These are phyloP conservation scores for Withania somnifera DNA, from an alignment of 305 asterid genomes.

Conservation along the genomic window DNA sequence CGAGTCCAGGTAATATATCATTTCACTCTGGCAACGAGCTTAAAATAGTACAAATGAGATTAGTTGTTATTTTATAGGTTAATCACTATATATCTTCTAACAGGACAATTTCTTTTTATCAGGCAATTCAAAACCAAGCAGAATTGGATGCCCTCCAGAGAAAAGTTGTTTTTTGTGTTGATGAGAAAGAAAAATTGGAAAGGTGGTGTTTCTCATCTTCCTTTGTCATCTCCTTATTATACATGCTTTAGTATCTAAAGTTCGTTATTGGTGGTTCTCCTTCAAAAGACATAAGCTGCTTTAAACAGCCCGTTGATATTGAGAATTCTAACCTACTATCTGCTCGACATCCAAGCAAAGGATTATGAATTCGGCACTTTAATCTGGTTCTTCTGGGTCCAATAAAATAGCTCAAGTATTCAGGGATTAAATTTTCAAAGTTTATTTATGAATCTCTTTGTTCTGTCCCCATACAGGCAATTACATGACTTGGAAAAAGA, in stretches of 20 bases:
- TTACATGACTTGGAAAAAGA: conserved; percentile 48
- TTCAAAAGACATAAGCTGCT: background rate
- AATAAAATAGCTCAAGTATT: background rate
- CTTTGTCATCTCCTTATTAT: background rate
- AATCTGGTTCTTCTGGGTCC: background rate
- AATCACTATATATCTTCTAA: background rate
- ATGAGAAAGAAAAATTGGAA: conserved; percentile 64
- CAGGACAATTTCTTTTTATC: background rate
- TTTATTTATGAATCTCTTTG: background rate
- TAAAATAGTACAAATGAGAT: background rate
- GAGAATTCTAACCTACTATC: background rate
- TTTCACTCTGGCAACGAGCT: background rate
- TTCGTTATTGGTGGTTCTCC: background rate
- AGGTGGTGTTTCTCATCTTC: conserved; percentile 22
- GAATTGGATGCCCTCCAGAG: conserved; percentile 67
- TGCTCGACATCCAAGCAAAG: background rate
- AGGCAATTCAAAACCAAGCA: conserved; percentile 96
- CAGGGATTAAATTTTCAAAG: background rate
- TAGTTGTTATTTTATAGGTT: background rate
- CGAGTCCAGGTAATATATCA: conserved; percentile 53
- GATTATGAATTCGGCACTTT: background rate
- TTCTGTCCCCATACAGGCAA: conserved; percentile 34
- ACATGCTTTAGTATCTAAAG: background rate
- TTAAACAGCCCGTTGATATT: background rate
- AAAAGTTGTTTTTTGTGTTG: conserved; percentile 49